Base-by-base conservation (phyloP, 2,329 filamentous ascomycete species). In the Sarocladium oryzae region DNA sequence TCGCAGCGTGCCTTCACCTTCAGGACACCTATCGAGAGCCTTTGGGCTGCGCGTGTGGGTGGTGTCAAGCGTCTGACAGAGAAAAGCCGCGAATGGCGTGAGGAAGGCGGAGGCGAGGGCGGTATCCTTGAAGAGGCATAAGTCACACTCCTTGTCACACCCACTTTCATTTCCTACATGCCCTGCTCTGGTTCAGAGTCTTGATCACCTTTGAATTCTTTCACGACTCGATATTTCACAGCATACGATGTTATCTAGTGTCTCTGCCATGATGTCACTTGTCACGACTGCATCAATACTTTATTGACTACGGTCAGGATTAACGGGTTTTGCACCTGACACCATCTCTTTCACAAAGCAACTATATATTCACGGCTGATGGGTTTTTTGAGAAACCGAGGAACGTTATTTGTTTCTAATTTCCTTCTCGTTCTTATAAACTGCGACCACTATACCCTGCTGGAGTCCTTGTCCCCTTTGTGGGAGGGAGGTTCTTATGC, bases 1-100 rank as follows among this genome's bases (percentile, higher is more conserved):
- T 95, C 88, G 6, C 93, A 99, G 69, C 81, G 93, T 43, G 91
- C 87, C 10, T 96, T 92, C 65, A 97, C 93, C 1, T 96, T 92
- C 78, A 84, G 92, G 49, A 93, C 91, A 2, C 84, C 89, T 0
- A 86, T 92, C 5, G 93, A 99, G 72, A 82, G 83, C 28, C 78
- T 97, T 26, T 97, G 92, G 90, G 90, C 93, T 1, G 80, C 80
- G 36, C 82, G 93, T 33, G 86, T 97, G 18, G 70, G 77, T 13
- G 93, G 93, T 21, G 82, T 97, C 56, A 90, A 86, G 69, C 78
- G 81, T 54, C 71, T 97, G 56, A 89, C 89, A 1, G 88, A 95
- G 58, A 82, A 83, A 63, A 93, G 89, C 61, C 84, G 89, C 43
- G 89, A 95, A 59, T 99, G 93, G 93, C 82, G 92, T 54, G 92